phyloP scores from a whole-genome alignment of 192 early-diverging fungal genomes.

The Coemansia reversa region DNA sequence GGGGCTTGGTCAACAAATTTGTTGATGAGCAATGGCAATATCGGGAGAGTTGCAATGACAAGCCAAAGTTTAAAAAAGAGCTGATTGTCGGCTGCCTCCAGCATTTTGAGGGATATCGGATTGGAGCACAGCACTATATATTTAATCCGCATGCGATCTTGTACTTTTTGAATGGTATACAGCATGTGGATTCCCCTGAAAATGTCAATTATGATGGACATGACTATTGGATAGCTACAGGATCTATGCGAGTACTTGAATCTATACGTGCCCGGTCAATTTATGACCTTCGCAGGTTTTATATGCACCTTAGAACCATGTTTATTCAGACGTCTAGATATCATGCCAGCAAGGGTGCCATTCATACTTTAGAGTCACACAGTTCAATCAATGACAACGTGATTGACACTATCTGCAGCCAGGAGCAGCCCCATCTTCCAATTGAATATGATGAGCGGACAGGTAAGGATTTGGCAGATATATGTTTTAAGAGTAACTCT shows the following conservation, averaged over 20 bases:
- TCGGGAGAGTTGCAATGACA: not conserved
- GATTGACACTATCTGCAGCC: no score
- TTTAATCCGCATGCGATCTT: constrained; percentile 2
- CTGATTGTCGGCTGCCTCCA: not conserved
- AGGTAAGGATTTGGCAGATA: not conserved
- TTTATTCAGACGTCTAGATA: no score
- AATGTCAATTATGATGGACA: not conserved
- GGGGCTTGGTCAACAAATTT: not conserved
- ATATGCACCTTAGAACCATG: no score
- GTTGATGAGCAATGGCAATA: not conserved
- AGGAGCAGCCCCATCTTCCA: no score
- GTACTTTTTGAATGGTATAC: not conserved
- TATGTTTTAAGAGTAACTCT: not conserved
- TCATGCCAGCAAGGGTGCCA: no score
- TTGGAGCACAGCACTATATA: not conserved
- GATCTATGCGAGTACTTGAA: no score
- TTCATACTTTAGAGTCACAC: no score
- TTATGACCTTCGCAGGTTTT: no score
- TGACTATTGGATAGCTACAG: not conserved
- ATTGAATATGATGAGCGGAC: no score
- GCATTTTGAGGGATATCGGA: constrained; percentile 7
- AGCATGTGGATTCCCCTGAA: not conserved
- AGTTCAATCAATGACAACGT: no score
- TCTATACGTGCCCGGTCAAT: no score
- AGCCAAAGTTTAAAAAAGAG: not conserved